These are phyloP conservation scores for Streptanthus diversifolius DNA, from an alignment of 345 rosid species.

Conservation along the genomic window DNA sequence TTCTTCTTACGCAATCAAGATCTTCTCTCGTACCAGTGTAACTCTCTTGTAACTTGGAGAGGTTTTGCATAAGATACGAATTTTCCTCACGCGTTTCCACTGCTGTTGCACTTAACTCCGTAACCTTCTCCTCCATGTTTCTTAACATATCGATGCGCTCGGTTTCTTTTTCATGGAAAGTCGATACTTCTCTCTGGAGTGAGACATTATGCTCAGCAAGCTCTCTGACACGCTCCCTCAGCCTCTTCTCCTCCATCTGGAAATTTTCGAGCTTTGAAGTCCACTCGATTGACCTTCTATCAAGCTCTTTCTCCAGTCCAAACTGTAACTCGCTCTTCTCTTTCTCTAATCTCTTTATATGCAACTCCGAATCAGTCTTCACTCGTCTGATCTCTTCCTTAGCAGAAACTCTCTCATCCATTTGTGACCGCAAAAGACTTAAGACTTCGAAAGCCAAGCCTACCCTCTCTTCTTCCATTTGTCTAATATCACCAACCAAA, in stretches of 20 bases:
- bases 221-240: slow-evolving; percentile 90
- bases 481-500: slow-evolving; percentile 54
- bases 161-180: slow-evolving; percentile 64
- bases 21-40: slow-evolving; percentile 41
- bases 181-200: slow-evolving; percentile 78
- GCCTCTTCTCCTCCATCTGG: slow-evolving; percentile 77
- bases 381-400: slow-evolving; percentile 54
- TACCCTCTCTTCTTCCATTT: slow-evolving; percentile 60
- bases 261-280: slow-evolving; percentile 65
- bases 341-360: slow-evolving; percentile 52
- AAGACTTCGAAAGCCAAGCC: slow-evolving; percentile 75
- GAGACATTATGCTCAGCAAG: slow-evolving; percentile 95
- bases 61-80: slow-evolving; percentile 36
- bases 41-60: slow-evolving; percentile 54
- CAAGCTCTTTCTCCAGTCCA: slow-evolving; percentile 84
- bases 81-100: slow-evolving; percentile 55
- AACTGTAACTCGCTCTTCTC: slow-evolving; percentile 75
- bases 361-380: slow-evolving; percentile 53
- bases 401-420: slow-evolving; percentile 55
- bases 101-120: slow-evolving; percentile 44
- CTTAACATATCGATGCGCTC: slow-evolving; percentile 54
- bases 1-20: slow-evolving; percentile 49
- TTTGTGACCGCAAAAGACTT: slow-evolving; percentile 55
- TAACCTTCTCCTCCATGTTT: slow-evolving; percentile 52
- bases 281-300: slow-evolving; percentile 92